phyloP scores from a whole-genome alignment of 352 stramenopile species.

The Blastocystis sp. region DNA sequence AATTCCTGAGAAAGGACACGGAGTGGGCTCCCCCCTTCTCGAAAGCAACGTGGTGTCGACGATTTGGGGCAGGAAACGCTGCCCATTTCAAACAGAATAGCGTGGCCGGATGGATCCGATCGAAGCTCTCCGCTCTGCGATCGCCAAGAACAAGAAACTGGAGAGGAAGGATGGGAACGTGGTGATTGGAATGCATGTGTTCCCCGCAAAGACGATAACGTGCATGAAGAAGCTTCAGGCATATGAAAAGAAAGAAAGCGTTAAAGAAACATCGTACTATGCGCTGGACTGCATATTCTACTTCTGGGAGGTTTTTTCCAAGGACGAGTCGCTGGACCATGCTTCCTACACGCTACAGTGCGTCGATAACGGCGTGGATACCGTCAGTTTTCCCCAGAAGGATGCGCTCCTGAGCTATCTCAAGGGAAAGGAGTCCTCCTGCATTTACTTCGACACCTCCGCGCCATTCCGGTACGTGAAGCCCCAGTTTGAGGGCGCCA shows the following conservation, averaged over 20 bases:
- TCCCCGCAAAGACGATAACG: slow-evolving; percentile 58
- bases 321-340: slow-evolving; percentile 25
- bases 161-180: slow-evolving; percentile 56
- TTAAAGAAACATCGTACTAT: slow-evolving; percentile 48
- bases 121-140: slow-evolving; percentile 39
- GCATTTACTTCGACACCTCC: slow-evolving; percentile 38
- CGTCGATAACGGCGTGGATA: slow-evolving; percentile 55
- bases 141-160: slow-evolving; percentile 36
- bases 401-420: slow-evolving; percentile 39
- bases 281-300: slow-evolving; percentile 54
- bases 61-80: too few species aligned
- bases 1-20: not conserved
- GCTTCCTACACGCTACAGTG: slow-evolving; percentile 47
- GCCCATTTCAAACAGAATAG: too few species aligned
- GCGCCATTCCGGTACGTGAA: slow-evolving; percentile 59
- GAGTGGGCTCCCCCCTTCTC: not conserved
- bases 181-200: slow-evolving; percentile 50
- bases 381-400: slow-evolving; percentile 52
- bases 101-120: slow-evolving; percentile 41
- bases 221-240: slow-evolving; percentile 56
- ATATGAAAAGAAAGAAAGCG: slow-evolving; percentile 13
- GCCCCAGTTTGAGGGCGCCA: slow-evolving; percentile 1
- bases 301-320: slow-evolving; percentile 62
- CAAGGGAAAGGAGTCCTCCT: slow-evolving; percentile 28
- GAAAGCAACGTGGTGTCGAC: too few species aligned